These are phyloP conservation scores for Jamesozyma gamospora DNA, from an alignment of 805 yeast genomes.

Conservation along the genomic window DNA sequence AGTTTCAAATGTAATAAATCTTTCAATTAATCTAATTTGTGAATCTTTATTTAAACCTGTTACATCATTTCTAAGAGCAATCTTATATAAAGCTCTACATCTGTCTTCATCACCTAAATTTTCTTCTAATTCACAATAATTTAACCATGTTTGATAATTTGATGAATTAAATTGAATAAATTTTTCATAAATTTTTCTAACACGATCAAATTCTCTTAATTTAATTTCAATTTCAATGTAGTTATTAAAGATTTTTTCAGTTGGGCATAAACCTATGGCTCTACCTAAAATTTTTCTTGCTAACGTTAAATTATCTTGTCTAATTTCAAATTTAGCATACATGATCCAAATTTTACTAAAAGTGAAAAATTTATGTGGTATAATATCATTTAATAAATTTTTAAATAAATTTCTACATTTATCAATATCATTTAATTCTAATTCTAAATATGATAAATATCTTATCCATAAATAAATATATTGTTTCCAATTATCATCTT, in stretches of 20 bases:
- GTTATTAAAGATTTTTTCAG: conserved; percentile 43
- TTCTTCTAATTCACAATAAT: conserved; percentile 60
- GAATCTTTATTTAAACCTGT: conserved; percentile 10
- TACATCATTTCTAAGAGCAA: conserved; percentile 33
- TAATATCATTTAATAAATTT: conserved; percentile 33
- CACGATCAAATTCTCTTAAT: conserved; percentile 73
- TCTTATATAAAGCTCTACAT: conserved; percentile 49
- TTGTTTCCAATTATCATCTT: conserved; percentile 50
- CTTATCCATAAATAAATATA: conserved; percentile 65
- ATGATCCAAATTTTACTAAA: conserved; percentile 68
- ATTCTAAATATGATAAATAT: conserved; percentile 54
- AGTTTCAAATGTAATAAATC: conserved; percentile 48
- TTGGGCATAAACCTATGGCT: conserved; percentile 60
- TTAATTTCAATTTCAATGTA: conserved; percentile 61
- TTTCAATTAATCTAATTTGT: conserved; percentile 24
- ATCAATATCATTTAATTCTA: conserved; percentile 33
- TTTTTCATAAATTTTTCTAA: conserved; percentile 60
- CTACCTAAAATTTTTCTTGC: conserved; percentile 67
- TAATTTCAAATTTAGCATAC: conserved; percentile 61
- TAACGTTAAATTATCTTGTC: conserved; percentile 40
- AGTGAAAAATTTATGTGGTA: conserved; percentile 54
- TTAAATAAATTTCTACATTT: conserved; percentile 44
- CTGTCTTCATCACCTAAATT: conserved; percentile 60
- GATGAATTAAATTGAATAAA: conserved; percentile 31
- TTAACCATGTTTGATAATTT: conserved; percentile 38